A percentile compares a stretch with the other conserved stretches of the same genome.
Conservation (phyloP, 1,284 basidiomycete genomes). For the Puccinia novopanici region DNA sequence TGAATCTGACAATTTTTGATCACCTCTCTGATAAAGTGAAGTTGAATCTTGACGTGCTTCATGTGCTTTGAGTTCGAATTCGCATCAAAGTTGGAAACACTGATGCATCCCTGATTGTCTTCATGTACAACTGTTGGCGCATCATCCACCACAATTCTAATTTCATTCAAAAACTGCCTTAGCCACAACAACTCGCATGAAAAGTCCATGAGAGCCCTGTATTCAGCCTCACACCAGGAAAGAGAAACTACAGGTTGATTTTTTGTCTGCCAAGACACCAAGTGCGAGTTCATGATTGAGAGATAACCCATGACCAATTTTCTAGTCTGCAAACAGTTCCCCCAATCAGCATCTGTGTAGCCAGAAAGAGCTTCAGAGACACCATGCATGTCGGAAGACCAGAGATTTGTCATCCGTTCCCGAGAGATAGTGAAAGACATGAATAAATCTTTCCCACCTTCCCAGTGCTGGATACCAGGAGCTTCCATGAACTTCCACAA, state of each 20-base stretch:
- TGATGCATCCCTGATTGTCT: neutral
- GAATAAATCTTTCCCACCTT: neutral
- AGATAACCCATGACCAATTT: neutral
- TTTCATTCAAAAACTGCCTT: neutral
- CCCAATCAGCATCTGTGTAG: slow-evolving; percentile 34
- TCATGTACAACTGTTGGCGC: neutral
- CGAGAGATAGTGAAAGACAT: slow-evolving; percentile 11
- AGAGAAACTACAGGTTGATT: slow-evolving; percentile 19
- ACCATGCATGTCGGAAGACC: too few relatives aligned
- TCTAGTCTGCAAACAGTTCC: neutral
- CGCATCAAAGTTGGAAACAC: neutral
- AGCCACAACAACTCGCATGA: neutral
- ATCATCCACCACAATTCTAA: neutral
- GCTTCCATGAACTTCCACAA: slow-evolving; percentile 12
- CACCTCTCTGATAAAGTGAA: neutral
- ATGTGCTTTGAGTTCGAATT: neutral
- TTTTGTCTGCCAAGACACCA: slow-evolving; percentile 4
- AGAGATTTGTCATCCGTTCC: neutral
- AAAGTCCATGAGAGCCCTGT: neutral
- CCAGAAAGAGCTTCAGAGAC: neutral
- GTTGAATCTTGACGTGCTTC: neutral
- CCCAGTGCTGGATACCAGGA: slow-evolving; percentile 23
- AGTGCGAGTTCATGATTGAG: neutral
- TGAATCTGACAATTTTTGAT: neutral
- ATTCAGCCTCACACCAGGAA: neutral